Evolutionary conservation across 257 asterid genomes (phyloP).

Genomic region (Gynochthodes officinalis): DNA sequence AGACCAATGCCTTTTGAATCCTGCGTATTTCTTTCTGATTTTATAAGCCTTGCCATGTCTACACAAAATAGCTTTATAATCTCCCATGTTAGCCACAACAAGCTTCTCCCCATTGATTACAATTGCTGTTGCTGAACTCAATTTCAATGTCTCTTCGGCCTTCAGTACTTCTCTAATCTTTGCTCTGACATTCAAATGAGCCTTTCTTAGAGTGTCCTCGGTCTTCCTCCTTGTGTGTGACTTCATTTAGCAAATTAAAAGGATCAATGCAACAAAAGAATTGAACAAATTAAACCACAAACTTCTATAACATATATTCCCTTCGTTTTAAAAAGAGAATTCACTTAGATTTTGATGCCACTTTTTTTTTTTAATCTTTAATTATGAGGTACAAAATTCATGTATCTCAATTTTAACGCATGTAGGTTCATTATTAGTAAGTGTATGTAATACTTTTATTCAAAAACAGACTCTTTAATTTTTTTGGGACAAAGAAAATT

Average conservation of each 20-base stretch:
- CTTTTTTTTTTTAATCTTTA: too few relatives aligned
- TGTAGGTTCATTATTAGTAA: too few relatives aligned
- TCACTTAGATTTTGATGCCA: too few relatives aligned
- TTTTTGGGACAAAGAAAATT: too few relatives aligned
- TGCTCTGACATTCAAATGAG: slow-evolving; percentile 39
- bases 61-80: slow-evolving; percentile 51
- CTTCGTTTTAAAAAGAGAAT: too few relatives aligned
- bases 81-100: slow-evolving; percentile 49
- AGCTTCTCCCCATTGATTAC: slow-evolving; percentile 56
- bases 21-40: slow-evolving; percentile 31
- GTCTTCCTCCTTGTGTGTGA: slow-evolving; percentile 35
- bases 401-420: too few relatives aligned
- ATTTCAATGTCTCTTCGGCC: slow-evolving; percentile 9
- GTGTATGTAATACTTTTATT: too few relatives aligned
- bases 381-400: too few relatives aligned
- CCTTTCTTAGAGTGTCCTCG: slow-evolving; percentile 46
- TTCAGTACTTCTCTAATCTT: slow-evolving; percentile 27
- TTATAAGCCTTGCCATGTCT: slow-evolving; percentile 53
- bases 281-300: not conserved
- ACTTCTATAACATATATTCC: too few relatives aligned
- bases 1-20: slow-evolving; percentile 30
- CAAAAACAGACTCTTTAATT: too few relatives aligned
- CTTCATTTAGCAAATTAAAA: slow-evolving; percentile 27
- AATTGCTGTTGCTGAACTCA: slow-evolving; percentile 54
- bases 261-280: not conserved